phyloP scores from a whole-genome alignment of 2,329 filamentous ascomycete genomes.

The Ophiostoma australiae region DNA sequence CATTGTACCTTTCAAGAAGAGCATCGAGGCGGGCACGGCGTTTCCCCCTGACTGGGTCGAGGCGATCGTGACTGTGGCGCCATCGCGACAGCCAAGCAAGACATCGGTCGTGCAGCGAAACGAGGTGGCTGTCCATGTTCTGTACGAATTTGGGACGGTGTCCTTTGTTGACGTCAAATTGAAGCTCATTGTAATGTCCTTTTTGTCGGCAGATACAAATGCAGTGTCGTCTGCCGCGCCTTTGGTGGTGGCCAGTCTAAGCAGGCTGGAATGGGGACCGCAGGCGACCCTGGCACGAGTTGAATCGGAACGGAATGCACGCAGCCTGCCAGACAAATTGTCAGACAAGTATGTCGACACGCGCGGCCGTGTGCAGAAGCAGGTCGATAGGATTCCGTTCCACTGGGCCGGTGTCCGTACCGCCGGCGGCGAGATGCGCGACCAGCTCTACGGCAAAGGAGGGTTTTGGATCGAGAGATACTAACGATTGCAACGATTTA shows the following conservation, averaged over 20 bases:
- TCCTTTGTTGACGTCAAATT: slow-evolving; percentile 44
- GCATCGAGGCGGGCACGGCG: slow-evolving; percentile 31
- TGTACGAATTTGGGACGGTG: slow-evolving; percentile 43
- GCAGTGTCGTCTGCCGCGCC: slow-evolving; percentile 31
- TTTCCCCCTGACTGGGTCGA: slow-evolving; percentile 51
- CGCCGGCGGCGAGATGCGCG: slow-evolving; percentile 42
- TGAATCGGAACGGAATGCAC: slow-evolving; percentile 39
- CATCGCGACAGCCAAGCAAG: slow-evolving; percentile 39
- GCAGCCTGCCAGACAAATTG: slow-evolving; percentile 40
- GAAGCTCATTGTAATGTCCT: slow-evolving; percentile 56
- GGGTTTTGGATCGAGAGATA: slow-evolving; percentile 43
- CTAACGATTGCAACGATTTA: neutral
- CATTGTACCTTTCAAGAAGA: slow-evolving; percentile 31
- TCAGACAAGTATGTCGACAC: slow-evolving; percentile 46
- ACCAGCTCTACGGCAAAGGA: slow-evolving; percentile 46
- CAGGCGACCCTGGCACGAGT: slow-evolving; percentile 38
- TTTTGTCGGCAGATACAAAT: slow-evolving; percentile 39
- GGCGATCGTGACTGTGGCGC: slow-evolving; percentile 53
- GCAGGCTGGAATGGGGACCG: slow-evolving; percentile 43
- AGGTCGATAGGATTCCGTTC: slow-evolving; percentile 54
- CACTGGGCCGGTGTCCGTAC: slow-evolving; percentile 56
- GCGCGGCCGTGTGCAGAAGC: slow-evolving; percentile 47
- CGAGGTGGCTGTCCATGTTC: slow-evolving; percentile 48
- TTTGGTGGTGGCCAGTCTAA: slow-evolving; percentile 44
- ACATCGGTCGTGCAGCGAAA: slow-evolving; percentile 37